Evolutionary conservation across 768 basidiomycete species (phyloP).

Genomic region (Hysterangium stoloniferum): DNA sequence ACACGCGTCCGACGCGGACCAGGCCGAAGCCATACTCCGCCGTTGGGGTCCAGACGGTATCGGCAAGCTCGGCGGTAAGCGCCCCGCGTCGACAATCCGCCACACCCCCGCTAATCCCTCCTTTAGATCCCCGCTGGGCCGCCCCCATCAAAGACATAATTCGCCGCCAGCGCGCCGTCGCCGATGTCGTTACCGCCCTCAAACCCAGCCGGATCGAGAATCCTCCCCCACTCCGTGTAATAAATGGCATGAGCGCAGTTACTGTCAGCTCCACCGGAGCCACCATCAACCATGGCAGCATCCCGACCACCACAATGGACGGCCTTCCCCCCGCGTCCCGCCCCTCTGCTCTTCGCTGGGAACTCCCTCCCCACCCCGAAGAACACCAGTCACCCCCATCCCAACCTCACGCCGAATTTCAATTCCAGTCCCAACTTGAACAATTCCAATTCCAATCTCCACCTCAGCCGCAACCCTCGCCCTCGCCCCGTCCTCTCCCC

Average conservation of each 20-base stretch:
- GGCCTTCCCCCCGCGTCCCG: slow-evolving; percentile 43
- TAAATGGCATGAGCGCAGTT: slow-evolving; percentile 73
- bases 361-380: slow-evolving; percentile 58
- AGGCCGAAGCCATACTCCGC: slow-evolving; percentile 77
- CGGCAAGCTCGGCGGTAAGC: slow-evolving; percentile 80
- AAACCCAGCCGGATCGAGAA: slow-evolving; percentile 41
- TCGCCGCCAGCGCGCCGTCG: slow-evolving; percentile 56
- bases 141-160: slow-evolving; percentile 78
- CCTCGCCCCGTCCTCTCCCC: not conserved
- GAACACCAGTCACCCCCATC: slow-evolving; percentile 41
- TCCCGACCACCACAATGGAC: slow-evolving; percentile 31
- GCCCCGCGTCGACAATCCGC: slow-evolving; percentile 16
- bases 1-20: slow-evolving; percentile 86
- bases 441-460: not conserved
- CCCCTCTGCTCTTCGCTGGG: slow-evolving; percentile 51
- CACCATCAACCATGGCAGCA: slow-evolving; percentile 52
- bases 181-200: slow-evolving; percentile 66
- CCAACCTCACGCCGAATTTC: not conserved
- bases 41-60: slow-evolving; percentile 86
- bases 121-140: slow-evolving; percentile 80
- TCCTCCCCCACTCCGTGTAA: slow-evolving; percentile 58
- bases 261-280: slow-evolving; percentile 54
- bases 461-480: slow-evolving; percentile 1
- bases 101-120: slow-evolving; percentile 3
- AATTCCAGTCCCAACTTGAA: not conserved